A percentile compares a stretch with the other conserved stretches of the same genome.
These are phyloP conservation scores for Melaleuca quinquenervia DNA, from an alignment of 345 rosid genomes.

Conservation along the genomic window DNA sequence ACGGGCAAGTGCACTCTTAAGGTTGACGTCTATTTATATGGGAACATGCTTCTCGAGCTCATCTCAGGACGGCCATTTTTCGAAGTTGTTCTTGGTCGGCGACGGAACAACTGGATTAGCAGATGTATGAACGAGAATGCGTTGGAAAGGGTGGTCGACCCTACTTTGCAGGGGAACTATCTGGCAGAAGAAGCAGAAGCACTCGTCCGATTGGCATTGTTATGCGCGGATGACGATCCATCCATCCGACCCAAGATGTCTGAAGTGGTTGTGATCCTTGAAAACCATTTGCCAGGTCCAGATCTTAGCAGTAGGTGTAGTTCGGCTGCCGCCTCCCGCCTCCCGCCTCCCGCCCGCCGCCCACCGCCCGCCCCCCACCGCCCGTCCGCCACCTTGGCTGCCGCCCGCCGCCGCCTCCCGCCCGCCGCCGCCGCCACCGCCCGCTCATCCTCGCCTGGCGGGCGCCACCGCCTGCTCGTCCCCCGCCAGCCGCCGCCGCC, in stretches of 20 bases:
- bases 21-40: background rate
- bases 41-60: background rate
- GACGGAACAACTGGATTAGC: background rate
- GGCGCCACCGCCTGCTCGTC: too few species aligned
- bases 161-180: background rate
- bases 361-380: too few species aligned
- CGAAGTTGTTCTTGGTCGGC: accelerated
- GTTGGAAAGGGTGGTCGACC: background rate
- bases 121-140: accelerated
- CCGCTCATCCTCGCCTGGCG: too few species aligned
- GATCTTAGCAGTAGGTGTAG: background rate
- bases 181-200: background rate
- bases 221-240: background rate
- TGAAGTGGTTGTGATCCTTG: background rate
- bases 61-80: background rate
- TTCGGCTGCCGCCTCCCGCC: background rate
- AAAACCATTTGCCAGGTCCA: background rate
- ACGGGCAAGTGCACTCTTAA: background rate
- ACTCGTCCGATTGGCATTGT: background rate
- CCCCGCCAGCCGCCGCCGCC: too few species aligned
- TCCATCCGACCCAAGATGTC: background rate
- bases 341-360: too few species aligned
- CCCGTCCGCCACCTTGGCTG: too few species aligned
- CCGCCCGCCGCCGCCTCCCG: too few species aligned
- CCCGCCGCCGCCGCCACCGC: too few species aligned